Evolutionary conservation across 495 filamentous ascomycete genomes (phyloP).

Genomic region (Astrothelium subdiscretum): DNA sequence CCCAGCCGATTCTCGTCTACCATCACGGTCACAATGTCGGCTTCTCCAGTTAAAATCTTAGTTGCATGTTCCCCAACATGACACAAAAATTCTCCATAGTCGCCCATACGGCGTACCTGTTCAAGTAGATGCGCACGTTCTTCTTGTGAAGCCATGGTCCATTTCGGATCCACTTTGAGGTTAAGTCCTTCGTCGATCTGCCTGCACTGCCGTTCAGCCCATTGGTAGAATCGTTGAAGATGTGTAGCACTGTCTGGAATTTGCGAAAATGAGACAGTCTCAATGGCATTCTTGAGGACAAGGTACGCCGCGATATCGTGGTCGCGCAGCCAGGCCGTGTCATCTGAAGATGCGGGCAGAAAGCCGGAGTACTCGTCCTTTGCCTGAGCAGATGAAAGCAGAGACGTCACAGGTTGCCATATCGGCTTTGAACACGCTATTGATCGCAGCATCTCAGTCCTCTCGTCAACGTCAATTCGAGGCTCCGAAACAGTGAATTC

Average conservation of each 20-base stretch:
- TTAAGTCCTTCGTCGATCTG: background rate
- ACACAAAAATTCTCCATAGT: background rate
- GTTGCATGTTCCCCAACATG: slow-evolving; percentile 5
- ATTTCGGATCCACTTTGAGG: background rate
- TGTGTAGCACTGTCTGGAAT: background rate
- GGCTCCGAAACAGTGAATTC: background rate
- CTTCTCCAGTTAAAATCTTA: slow-evolving; percentile 1
- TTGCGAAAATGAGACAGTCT: background rate
- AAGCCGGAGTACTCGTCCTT: background rate
- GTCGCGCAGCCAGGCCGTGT: background rate
- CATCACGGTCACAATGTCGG: slow-evolving; percentile 7
- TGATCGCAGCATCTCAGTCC: background rate
- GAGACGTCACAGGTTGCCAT: background rate
- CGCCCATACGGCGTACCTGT: background rate
- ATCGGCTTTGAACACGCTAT: background rate
- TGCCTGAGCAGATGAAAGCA: background rate
- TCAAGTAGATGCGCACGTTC: background rate
- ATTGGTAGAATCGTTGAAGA: background rate
- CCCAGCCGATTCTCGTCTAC: slow-evolving; percentile 7
- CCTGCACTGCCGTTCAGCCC: background rate
- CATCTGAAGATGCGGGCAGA: background rate
- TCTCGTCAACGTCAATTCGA: background rate
- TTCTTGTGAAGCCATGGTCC: background rate
- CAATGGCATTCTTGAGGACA: background rate
- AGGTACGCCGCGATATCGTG: background rate